phyloP scores from a whole-genome alignment of 1,139 yeast genomes.

The Zygosaccharomyces sapae region DNA sequence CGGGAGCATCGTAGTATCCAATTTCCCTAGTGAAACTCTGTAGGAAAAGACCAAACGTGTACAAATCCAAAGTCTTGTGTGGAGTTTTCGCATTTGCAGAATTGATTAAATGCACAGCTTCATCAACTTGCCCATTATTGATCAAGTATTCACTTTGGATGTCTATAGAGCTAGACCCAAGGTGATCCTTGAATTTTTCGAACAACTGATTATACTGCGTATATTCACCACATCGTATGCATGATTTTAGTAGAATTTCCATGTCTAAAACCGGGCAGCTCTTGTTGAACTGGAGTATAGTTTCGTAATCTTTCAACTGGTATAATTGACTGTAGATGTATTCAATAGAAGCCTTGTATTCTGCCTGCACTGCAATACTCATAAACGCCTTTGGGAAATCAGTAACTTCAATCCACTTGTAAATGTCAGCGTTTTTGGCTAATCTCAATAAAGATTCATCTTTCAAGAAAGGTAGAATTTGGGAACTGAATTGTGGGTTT shows the following conservation, averaged over 20 bases:
- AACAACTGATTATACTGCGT: conserved; percentile 19
- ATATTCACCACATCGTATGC: conserved; percentile 27
- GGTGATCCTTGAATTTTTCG: conserved; percentile 18
- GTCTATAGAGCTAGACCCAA: conserved; percentile 17
- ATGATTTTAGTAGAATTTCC: conserved; percentile 26
- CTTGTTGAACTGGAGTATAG: conserved; percentile 24
- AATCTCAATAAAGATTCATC: conserved; percentile 23
- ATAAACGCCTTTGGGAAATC: conserved; percentile 31
- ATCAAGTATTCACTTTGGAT: conserved; percentile 29
- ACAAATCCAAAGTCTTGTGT: conserved; percentile 24
- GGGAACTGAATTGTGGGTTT: conserved; percentile 17
- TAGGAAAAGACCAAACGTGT: conserved; percentile 27
- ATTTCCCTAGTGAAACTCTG: conserved; percentile 22
- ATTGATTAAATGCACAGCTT: conserved; percentile 22
- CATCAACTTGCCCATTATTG: conserved; percentile 22
- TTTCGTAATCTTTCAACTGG: conserved; percentile 18
- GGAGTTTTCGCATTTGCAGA: conserved; percentile 14
- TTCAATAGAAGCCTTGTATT: conserved; percentile 24
- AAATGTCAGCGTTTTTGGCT: conserved; percentile 15
- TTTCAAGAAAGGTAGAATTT: conserved; percentile 24
- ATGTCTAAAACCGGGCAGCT: conserved; percentile 27
- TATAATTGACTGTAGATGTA: conserved; percentile 25
- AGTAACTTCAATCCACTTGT: conserved; percentile 19
- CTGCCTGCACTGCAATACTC: conserved; percentile 31
- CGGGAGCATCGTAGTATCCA: conserved; percentile 17